These are phyloP conservation scores for Fraxinus quadrangulata DNA, from an alignment of 257 asterid species.

Conservation along the genomic window DNA sequence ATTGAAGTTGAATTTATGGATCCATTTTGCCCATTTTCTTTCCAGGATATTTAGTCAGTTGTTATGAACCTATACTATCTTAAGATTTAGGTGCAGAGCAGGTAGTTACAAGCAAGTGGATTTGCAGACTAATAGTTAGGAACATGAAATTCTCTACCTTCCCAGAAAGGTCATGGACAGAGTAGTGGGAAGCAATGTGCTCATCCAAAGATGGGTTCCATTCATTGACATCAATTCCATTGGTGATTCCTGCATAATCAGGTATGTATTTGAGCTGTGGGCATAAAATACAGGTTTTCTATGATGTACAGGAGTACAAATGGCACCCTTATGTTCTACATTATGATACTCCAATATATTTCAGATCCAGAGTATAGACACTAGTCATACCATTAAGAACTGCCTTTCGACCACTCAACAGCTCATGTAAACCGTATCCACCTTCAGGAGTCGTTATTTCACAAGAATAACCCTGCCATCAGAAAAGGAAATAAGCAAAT, in stretches of 20 bases:
- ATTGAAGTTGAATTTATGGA: not conserved
- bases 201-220: conserved; percentile 82
- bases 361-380: conserved; percentile 11
- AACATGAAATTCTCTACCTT: conserved; percentile 55
- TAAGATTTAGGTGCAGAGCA: conserved; percentile 14
- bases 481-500: conserved; percentile 23
- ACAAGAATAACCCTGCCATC: conserved; percentile 87
- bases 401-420: conserved; percentile 62
- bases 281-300: not conserved
- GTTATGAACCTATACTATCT: not conserved
- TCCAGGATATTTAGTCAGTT: not conserved
- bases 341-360: not conserved
- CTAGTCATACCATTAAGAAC: conserved; percentile 64
- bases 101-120: not conserved
- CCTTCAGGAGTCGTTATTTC: conserved; percentile 97
- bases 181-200: conserved; percentile 64
- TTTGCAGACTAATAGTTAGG: not conserved
- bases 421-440: conserved; percentile 82
- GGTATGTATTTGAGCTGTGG: not conserved
- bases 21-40: not conserved
- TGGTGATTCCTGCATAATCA: conserved; percentile 73
- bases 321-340: not conserved
- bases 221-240: conserved; percentile 78
- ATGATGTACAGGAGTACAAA: not conserved
- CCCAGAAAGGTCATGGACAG: conserved; percentile 76